Evolutionary conservation across 2,329 filamentous ascomycete genomes (phyloP).

Genomic region (Calonectria hongkongensis): DNA sequence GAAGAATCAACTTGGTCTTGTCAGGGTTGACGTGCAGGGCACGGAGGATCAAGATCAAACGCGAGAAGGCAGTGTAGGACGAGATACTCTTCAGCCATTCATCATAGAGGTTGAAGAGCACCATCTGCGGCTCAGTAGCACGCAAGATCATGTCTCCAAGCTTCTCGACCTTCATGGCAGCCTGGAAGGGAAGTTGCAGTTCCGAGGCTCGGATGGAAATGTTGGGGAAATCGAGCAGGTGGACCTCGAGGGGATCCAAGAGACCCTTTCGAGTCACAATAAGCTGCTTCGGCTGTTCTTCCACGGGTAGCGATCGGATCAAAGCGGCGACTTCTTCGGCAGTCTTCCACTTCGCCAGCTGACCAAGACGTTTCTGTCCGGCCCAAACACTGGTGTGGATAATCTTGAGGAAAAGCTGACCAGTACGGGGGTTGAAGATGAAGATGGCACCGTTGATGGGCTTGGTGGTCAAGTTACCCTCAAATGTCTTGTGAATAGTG

Average conservation of each 20-base stretch:
- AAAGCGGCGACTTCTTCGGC: conserved; percentile 99
- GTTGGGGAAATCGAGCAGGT: conserved; percentile 98
- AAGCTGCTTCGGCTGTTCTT: conserved; percentile 98
- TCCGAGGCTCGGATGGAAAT: conserved; percentile 99
- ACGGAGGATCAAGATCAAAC: conserved; percentile 93
- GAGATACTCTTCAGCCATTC: conserved; percentile 99
- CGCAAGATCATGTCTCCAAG: conserved; percentile 98
- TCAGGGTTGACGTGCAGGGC: conserved; percentile 98
- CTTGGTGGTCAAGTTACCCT: conserved; percentile 98
- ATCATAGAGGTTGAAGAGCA: conserved; percentile 98
- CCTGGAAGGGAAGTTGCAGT: conserved; percentile 97
- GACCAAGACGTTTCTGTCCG: conserved; percentile 98
- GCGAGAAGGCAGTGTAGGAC: conserved; percentile 98
- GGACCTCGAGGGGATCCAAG: conserved; percentile 96
- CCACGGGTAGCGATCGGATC: conserved; percentile 94
- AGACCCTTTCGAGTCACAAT: conserved; percentile 99
- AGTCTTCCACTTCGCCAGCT: conserved; percentile 99
- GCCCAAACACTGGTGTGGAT: conserved; percentile 99
- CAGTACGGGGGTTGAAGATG: conserved; percentile 99
- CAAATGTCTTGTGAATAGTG: conserved; percentile 99
- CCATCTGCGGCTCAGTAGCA: conserved; percentile 99
- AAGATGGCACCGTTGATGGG: conserved; percentile 99
- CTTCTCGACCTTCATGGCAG: conserved; percentile 99
- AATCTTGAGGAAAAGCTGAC: conserved; percentile 98
- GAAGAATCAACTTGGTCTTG: conserved; percentile 96